phyloP scores from a whole-genome alignment of 1,139 yeast genomes.

The Debaryomyces robertsiae region DNA sequence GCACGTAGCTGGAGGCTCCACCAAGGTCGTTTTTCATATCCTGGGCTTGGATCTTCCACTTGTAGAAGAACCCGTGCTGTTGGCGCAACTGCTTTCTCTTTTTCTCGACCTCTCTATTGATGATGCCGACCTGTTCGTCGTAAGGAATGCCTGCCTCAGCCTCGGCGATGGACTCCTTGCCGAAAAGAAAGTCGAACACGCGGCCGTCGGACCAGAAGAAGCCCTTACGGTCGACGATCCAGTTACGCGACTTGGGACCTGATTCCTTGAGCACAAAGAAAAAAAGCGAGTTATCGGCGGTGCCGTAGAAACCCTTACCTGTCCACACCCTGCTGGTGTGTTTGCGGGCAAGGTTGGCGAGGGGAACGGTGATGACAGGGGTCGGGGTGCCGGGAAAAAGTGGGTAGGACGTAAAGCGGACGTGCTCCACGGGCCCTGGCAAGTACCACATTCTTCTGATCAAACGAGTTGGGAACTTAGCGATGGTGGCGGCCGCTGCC shows the following conservation, averaged over 20 bases:
- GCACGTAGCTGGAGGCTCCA: constrained; percentile 24
- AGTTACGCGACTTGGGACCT: constrained; percentile 50
- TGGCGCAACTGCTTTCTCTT: constrained; percentile 41
- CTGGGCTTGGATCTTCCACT: constrained; percentile 40
- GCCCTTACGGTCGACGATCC: constrained; percentile 83
- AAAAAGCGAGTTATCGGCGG: constrained; percentile 72
- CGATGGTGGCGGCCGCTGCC: constrained; percentile 48
- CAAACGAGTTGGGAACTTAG: constrained; percentile 63
- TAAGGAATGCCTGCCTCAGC: constrained; percentile 78
- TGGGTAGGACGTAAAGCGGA: constrained; percentile 74
- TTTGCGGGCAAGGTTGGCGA: constrained; percentile 56
- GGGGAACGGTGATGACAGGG: constrained; percentile 70
- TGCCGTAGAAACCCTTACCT: constrained; percentile 84
- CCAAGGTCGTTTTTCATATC: constrained; percentile 37
- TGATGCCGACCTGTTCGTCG: constrained; percentile 53
- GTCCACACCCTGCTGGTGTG: constrained; percentile 75
- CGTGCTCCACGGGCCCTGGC: constrained; percentile 58
- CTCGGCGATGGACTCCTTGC: constrained; percentile 72
- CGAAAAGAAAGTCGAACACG: constrained; percentile 76
- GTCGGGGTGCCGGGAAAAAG: constrained; percentile 74
- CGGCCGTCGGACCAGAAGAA: constrained; percentile 92
- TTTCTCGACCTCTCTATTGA: constrained; percentile 41
- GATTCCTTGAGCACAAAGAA: constrained; percentile 69
- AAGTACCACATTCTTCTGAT: constrained; percentile 77
- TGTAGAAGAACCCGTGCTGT: constrained; percentile 45